Percentiles rank a stretch among this genome's conserved stretches.
These are phyloP conservation scores for Citrus australasica DNA, from an alignment of 345 rosid species.

Conservation along the genomic window DNA sequence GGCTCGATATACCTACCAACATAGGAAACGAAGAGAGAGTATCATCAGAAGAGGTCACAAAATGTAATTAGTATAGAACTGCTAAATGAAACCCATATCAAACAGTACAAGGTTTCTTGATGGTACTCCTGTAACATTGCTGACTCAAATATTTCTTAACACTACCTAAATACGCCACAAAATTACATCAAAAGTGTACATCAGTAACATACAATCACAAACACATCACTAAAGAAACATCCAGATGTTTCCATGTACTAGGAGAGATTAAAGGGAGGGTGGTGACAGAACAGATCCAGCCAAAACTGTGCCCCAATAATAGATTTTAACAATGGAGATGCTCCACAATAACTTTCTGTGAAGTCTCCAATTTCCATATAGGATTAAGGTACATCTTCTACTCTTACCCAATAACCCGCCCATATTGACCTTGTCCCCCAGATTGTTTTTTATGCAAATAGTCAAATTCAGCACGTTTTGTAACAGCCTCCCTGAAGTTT, in stretches of 20 bases:
- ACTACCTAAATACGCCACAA: background rate
- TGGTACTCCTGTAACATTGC: too few species aligned
- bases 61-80: background rate
- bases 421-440: constrained; percentile 99
- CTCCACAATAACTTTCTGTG: background rate
- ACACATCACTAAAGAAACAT: background rate
- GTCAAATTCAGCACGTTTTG: constrained; percentile 87
- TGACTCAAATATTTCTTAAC: background rate
- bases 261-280: too few species aligned
- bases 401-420: constrained; percentile 83
- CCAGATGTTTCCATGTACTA: background rate
- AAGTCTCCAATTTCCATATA: background rate
- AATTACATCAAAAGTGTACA: background rate
- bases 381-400: background rate
- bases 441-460: constrained; percentile 96
- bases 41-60: background rate
- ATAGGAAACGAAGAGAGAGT: constrained; percentile 4
- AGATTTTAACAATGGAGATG: background rate
- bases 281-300: background rate
- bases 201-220: background rate
- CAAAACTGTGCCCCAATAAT: background rate
- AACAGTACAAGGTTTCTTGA: too few species aligned
- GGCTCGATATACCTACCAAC: constrained; percentile 76
- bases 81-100: background rate
- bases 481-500: constrained; percentile 92